These are phyloP conservation scores for Bruguiera parviflora DNA, from an alignment of 345 rosid species.

Conservation along the genomic window DNA sequence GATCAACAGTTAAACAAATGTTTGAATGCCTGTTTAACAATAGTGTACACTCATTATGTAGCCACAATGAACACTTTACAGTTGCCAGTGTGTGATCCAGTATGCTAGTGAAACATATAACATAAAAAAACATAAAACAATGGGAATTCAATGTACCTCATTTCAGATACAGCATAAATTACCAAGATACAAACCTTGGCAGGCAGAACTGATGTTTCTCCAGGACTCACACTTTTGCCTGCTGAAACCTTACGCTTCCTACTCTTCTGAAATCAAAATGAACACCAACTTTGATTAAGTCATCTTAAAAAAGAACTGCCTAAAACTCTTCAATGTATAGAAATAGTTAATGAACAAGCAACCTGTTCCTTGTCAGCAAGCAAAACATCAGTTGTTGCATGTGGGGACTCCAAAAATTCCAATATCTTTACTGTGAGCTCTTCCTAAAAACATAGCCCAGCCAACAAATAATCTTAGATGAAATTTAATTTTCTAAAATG, in stretches of 20 bases:
- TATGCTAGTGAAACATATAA: too few species aligned
- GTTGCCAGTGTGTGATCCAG: too few species aligned
- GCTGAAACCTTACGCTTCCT: slow-evolving; percentile 58
- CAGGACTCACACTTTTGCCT: slow-evolving; percentile 42
- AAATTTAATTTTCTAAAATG: slow-evolving; percentile 10
- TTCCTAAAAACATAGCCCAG: slow-evolving; percentile 46
- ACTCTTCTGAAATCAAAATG: slow-evolving; percentile 44
- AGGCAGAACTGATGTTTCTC: slow-evolving; percentile 49
- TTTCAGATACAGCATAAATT: too few species aligned
- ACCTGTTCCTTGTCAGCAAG: slow-evolving; percentile 89
- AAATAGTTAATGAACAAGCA: slow-evolving; percentile 11
- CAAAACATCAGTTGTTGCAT: slow-evolving; percentile 66
- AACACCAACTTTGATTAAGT: slow-evolving; percentile 18
- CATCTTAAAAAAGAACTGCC: neutral
- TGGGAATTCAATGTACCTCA: too few species aligned
- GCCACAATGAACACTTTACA: too few species aligned
- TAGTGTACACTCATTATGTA: too few species aligned
- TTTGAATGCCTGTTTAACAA: too few species aligned
- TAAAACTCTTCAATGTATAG: neutral
- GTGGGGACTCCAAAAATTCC: slow-evolving; percentile 91
- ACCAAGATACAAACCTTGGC: slow-evolving; percentile 57
- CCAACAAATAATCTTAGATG: slow-evolving; percentile 6
- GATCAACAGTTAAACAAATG: too few species aligned
- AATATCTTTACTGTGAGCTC: slow-evolving; percentile 76
- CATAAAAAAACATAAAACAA: too few species aligned